Evolutionary conservation across 129 eudicot species (phyloP).

Genomic region (Oenanthe sinensis): DNA sequence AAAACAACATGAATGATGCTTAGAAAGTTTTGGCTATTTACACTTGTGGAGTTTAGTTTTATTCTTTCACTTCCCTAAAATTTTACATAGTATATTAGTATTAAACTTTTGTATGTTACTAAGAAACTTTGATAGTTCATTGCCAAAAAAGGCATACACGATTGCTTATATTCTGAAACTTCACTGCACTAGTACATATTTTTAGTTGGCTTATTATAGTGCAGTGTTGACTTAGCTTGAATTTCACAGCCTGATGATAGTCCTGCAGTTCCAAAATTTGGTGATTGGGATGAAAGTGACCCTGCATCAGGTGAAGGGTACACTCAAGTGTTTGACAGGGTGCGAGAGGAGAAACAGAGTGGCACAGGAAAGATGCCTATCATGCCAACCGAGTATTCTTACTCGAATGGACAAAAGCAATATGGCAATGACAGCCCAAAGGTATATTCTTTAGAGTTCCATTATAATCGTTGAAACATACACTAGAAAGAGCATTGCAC

Average conservation of each 20-base stretch:
- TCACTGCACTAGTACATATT: background rate
- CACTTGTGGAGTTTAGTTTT: background rate
- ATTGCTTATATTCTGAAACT: background rate
- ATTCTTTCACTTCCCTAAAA: background rate
- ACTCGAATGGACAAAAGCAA: constrained; percentile 42
- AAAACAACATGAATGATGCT: background rate
- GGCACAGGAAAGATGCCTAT: constrained; percentile 53
- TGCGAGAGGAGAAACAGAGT: constrained; percentile 70
- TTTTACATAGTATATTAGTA: background rate
- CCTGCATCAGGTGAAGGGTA: constrained; percentile 78
- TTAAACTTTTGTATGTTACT: background rate
- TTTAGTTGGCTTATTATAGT: background rate
- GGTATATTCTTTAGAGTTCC: constrained; percentile 27
- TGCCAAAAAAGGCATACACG: background rate
- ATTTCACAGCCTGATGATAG: constrained; percentile 10
- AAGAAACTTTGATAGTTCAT: background rate
- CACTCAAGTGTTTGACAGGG: constrained; percentile 53
- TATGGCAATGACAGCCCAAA: constrained; percentile 29
- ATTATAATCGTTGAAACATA: background rate
- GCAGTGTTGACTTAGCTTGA: constrained; percentile 2
- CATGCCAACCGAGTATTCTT: constrained; percentile 35
- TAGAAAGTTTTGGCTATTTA: background rate
- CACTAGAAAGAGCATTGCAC: background rate
- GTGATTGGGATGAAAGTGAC: constrained; percentile 82
- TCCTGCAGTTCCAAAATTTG: constrained; percentile 55